Evolutionary conservation across 2,329 filamentous ascomycete species (phyloP), one percentile per base, ranked within the genome.

Genomic region (Rutstroemia sydowiana): DNA sequence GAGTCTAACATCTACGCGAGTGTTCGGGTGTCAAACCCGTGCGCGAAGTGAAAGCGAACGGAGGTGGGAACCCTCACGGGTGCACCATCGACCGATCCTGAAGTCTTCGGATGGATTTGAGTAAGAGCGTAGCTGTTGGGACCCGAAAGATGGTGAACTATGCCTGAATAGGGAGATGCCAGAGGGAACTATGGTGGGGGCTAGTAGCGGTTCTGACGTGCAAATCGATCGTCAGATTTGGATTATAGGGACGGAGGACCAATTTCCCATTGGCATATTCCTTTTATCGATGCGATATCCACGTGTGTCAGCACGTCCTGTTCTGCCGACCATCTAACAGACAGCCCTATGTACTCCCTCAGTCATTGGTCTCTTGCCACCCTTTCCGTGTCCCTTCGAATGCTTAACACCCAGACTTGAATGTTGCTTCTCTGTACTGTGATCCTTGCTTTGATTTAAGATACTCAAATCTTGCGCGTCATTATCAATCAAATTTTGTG

Each of bases 401-500:
- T 59, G 45, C 10, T 40, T 45, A 7, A n/a, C 23, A 9, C 48
- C 48, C 16, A 37, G 11, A 28, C 53, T 62, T 1, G 57, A 53
- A 60, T 75, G 69, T 59, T 68, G 68, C 55, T 74, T 65, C 54
- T 72, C 67, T 9, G 61, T 57, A 41, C 66, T 64, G 10, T 66
- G 55, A 36, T 70, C 70, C 45, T 63, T 63, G 30, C 61, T 68
- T 5, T 65, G 31, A 14, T 39, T 41, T 18, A 63, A 40, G 8
- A 64, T 57, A 11, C 70, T 67, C 40, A 84, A 61, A 54, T 84
- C 80, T 63, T 32, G 70, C 8, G 55, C 43, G 40, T 64, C 61
- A 32, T 49, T 56, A 0, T 62, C 58, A 63, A 85, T 82, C 53
- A 86, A 64, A 41, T 66, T 72, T 69, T 86, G 78, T 3, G 82